These are phyloP conservation scores for Phytophthora sp. DNA, from an alignment of 352 stramenopile genomes.

Conservation along the genomic window DNA sequence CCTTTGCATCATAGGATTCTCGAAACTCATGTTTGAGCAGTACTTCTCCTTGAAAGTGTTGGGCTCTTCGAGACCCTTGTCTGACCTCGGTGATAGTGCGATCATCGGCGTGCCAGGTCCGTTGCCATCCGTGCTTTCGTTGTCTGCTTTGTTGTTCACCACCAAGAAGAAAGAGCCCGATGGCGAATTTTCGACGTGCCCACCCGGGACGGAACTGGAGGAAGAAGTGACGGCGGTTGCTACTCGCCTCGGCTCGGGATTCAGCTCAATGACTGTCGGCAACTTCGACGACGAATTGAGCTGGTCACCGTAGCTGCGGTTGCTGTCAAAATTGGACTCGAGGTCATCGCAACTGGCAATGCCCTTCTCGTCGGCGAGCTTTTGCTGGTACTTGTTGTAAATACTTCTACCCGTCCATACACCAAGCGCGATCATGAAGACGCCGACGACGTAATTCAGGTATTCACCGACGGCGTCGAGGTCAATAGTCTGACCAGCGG, in stretches of 20 bases:
- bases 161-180: background rate
- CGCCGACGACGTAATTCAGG: constrained; percentile 54
- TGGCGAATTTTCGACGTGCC: background rate
- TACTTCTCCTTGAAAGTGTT: constrained; percentile 29
- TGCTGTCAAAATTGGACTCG: background rate
- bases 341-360: constrained; percentile 7
- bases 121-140: background rate
- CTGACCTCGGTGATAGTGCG: background rate
- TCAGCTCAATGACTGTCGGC: background rate
- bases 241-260: background rate
- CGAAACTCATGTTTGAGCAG: constrained; percentile 40
- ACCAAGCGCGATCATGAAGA: constrained; percentile 64
- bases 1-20: constrained; percentile 57
- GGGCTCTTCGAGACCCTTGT: background rate
- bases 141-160: background rate
- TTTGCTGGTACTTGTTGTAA: constrained; percentile 35
- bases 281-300: background rate
- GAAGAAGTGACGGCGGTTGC: background rate
- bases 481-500: constrained; percentile 35
- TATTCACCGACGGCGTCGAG: constrained; percentile 45
- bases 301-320: background rate
- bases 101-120: background rate
- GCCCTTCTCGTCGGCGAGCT: constrained; percentile 15
- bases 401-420: constrained; percentile 38
- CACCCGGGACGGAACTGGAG: background rate